Base-by-base conservation (phyloP, 352 stramenopile species). In the Vaucheria bursata region DNA sequence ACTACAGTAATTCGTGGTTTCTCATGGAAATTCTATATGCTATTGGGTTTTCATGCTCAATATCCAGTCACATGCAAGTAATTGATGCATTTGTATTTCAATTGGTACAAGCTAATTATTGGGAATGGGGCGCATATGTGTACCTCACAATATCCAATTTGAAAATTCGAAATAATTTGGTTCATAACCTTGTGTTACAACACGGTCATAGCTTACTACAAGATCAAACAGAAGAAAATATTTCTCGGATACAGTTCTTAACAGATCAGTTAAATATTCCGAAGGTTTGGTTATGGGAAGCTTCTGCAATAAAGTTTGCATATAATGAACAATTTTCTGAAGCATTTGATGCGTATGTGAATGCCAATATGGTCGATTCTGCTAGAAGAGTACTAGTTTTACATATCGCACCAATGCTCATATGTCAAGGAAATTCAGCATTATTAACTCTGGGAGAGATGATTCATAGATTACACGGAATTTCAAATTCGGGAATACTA, bases 41-140 rank as follows among this genome's bases (percentile, higher is more conserved):
- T 2, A 2, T 8, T 31, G 53, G 2, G 31, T n/a, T n/a, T n/a
- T n/a, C n/a, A n/a, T n/a, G n/a, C n/a, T n/a, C n/a, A n/a, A n/a
- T n/a, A n/a, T n/a, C n/a, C n/a, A 68, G 31, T 8, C 31, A 7
- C 53, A 68, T 68, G 53, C 53, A 8, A 31, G 53, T 68, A 34
- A 34, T 34, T 2, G 53, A 68, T 7, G 53, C 53, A 31, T 2
- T 68, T 2, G 53, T 68, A 8, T 2, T 34, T 31, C 53, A 68
- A 34, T 34, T 68, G 2, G 53, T 68, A 2, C 31, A 34, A 31
- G 2, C 53, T 7, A 34, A 34, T 2, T 34, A 37, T 31, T 68
- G 53, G 53, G 31, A 68, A 31, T 68, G 53, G 53, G 53, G 31
- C 2, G 53, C 53, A 7, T 68, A 68, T 34, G 53, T 68, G 8